Conservation (phyloP, 2,329 filamentous ascomycete species). For the Claviceps fusiformis region DNA sequence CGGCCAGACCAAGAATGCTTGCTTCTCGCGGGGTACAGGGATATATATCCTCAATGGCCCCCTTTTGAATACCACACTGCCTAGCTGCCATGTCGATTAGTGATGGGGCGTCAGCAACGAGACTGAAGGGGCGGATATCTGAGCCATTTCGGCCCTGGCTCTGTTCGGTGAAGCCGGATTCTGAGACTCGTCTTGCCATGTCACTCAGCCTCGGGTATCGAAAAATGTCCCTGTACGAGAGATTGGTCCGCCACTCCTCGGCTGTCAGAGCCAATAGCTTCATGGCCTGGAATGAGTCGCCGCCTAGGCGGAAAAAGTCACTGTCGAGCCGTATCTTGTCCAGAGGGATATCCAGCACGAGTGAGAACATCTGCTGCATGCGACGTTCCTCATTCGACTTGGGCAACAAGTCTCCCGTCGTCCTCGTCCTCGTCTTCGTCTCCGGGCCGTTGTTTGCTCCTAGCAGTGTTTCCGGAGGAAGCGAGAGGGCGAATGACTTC, state of each 20-base stretch:
- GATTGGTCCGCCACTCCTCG: neutral
- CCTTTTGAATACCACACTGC: neutral
- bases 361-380: neutral
- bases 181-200: constrained; percentile 1
- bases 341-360: constrained; percentile 13
- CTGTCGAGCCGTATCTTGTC: constrained; percentile 15
- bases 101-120: neutral
- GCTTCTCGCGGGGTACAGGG: neutral
- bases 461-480: neutral
- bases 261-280: constrained; percentile 17
- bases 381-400: neutral
- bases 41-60: neutral
- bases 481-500: neutral
- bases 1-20: neutral
- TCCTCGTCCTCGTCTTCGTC: too few species aligned
- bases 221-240: constrained; percentile 3
- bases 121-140: neutral
- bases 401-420: neutral
- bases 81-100: neutral
- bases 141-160: neutral
- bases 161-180: neutral
- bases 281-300: constrained; percentile 33
- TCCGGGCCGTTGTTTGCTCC: neutral
- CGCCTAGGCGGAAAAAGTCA: constrained; percentile 28
- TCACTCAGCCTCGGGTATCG: constrained; percentile 2